phyloP scores from a whole-genome alignment of 2,329 filamentous ascomycete genomes.

The Aspergillus intermedius region DNA sequence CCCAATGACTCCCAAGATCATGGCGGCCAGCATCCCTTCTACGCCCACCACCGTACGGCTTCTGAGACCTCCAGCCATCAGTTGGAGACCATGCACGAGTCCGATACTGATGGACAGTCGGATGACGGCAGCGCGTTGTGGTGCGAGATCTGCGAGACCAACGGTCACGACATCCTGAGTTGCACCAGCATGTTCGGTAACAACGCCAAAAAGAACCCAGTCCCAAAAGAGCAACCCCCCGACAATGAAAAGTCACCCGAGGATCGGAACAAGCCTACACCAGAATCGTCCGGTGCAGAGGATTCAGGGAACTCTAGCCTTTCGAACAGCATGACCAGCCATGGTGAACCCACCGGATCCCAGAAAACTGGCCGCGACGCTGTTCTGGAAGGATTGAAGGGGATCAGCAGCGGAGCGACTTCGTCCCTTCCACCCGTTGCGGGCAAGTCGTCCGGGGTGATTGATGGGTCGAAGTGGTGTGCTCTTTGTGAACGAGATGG shows the following conservation, averaged over 20 bases:
- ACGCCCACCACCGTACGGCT: constrained; percentile 18
- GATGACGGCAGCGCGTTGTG: constrained; percentile 70
- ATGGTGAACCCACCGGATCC: constrained; percentile 16
- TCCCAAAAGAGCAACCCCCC: constrained; percentile 7
- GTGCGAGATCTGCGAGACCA: constrained; percentile 93
- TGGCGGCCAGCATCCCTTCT: constrained; percentile 18
- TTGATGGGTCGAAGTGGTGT: constrained; percentile 90
- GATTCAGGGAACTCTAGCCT: constrained; percentile 4
- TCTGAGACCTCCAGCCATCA: constrained; percentile 24
- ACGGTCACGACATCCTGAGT: constrained; percentile 86
- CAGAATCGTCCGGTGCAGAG: constrained; percentile 9
- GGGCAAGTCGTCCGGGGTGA: constrained; percentile 68
- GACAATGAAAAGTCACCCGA: constrained; percentile 9
- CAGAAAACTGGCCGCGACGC: constrained; percentile 37
- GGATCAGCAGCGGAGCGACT: constrained; percentile 32
- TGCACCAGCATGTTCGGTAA: constrained; percentile 81
- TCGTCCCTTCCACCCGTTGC: constrained; percentile 57
- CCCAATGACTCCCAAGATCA: constrained; percentile 36
- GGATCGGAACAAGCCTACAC: constrained; percentile 8
- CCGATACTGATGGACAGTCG: constrained; percentile 44
- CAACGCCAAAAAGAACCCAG: constrained; percentile 13
- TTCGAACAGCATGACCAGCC: constrained; percentile 4
- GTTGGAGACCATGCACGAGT: constrained; percentile 37
- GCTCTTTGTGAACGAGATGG: constrained; percentile 93
- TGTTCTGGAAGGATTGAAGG: constrained; percentile 37